A percentile compares a stretch with the other conserved stretches of the same genome.
These are phyloP conservation scores for Oligophagozyma castellii DNA, from an alignment of 1,139 yeast species.

Conservation along the genomic window DNA sequence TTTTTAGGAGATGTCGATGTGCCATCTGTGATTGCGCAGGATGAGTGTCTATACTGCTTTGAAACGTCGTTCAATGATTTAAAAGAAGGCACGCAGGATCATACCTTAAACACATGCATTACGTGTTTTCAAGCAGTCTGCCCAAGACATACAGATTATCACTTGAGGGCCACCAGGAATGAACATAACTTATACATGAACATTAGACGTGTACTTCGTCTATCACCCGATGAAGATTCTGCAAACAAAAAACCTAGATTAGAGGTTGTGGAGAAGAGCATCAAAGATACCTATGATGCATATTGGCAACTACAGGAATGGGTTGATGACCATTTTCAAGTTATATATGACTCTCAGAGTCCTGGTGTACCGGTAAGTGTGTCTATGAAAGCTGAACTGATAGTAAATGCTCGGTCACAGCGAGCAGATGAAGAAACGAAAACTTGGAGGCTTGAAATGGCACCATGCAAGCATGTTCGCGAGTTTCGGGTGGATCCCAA, in stretches of 20 bases:
- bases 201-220: slow-evolving; percentile 13
- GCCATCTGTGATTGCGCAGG: slow-evolving; percentile 20
- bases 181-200: slow-evolving; percentile 14
- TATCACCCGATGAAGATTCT: slow-evolving; percentile 12
- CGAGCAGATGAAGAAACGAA: slow-evolving; percentile 57
- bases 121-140: slow-evolving; percentile 24
- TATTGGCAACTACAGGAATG: slow-evolving; percentile 13
- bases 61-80: slow-evolving; percentile 17
- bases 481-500: slow-evolving; percentile 31
- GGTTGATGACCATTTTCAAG: slow-evolving; percentile 3
- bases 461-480: slow-evolving; percentile 64
- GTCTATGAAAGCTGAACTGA: slow-evolving; percentile 29
- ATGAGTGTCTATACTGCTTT: slow-evolving; percentile 25
- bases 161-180: slow-evolving; percentile 11
- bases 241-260: slow-evolving; percentile 52
- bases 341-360: slow-evolving; percentile 4
- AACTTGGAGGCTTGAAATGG: slow-evolving; percentile 85
- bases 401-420: slow-evolving; percentile 54
- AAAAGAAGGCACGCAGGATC: slow-evolving; percentile 4
- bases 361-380: slow-evolving; percentile 8
- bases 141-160: slow-evolving; percentile 13
- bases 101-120: slow-evolving; percentile 18
- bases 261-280: slow-evolving; percentile 57
- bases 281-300: slow-evolving; percentile 54
- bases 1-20: slow-evolving; percentile 7